phyloP scores from a whole-genome alignment of 176 grass and related monocot genomes.

The Paspalum vaginatum region DNA sequence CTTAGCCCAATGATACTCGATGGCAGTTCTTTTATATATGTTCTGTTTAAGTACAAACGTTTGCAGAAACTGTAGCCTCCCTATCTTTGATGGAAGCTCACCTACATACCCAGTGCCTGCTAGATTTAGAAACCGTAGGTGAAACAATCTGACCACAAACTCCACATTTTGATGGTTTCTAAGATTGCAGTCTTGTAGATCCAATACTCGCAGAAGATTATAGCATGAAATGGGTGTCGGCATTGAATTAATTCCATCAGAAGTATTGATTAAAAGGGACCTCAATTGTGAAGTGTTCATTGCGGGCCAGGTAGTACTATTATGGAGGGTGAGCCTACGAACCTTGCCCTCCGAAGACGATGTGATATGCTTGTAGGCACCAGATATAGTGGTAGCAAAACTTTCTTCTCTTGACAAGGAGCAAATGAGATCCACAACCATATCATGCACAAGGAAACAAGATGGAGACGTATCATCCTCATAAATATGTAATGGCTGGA shows the following conservation, averaged over 20 bases:
- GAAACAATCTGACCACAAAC: not conserved
- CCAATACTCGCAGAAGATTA: not conserved
- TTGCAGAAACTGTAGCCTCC: not conserved
- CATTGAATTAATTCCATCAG: not conserved
- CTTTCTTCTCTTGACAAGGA: no score
- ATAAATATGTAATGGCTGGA: no score
- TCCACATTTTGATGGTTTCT: no score
- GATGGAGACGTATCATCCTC: no score
- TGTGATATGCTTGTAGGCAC: no score
- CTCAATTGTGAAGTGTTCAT: not conserved
- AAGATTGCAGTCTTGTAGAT: not conserved
- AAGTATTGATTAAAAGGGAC: not conserved
- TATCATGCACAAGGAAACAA: no score
- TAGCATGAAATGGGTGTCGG: not conserved
- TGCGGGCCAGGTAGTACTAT: not conserved
- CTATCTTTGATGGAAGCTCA: not conserved
- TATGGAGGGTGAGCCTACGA: no score
- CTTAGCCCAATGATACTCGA: not conserved
- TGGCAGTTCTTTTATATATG: not conserved
- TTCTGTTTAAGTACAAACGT: not conserved
- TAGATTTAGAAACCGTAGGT: not conserved
- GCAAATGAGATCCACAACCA: no score
- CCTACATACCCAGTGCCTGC: not conserved
- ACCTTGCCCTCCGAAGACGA: no score
- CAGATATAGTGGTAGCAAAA: no score